Evolutionary conservation across 768 basidiomycete species (phyloP).

Genomic region (Boletus huronensis): DNA sequence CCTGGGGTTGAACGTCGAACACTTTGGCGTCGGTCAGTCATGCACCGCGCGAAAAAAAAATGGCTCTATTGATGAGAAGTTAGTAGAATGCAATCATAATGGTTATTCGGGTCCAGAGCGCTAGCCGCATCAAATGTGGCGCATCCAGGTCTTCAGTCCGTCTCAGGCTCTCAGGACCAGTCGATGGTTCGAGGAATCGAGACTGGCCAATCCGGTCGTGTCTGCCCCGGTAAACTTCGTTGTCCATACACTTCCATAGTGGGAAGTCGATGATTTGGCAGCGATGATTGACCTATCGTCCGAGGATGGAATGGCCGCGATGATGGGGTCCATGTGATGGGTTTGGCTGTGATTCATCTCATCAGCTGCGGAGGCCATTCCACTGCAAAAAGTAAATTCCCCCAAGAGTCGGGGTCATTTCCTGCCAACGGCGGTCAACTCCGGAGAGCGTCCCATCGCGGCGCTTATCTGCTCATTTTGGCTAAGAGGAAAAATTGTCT

Average conservation of each 20-base stretch:
- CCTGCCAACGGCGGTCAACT: too few relatives aligned
- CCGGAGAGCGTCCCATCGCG: too few relatives aligned
- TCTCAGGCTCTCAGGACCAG: too few relatives aligned
- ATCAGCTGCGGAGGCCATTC: background rate
- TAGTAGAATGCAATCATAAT: background rate
- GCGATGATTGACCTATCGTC: background rate
- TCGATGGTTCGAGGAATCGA: background rate
- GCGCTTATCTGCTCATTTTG: too few relatives aligned
- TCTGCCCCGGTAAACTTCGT: background rate
- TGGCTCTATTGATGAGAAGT: background rate
- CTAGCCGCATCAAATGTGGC: slow-evolving; percentile 1
- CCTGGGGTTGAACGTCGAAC: background rate
- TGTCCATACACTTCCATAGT: too few relatives aligned
- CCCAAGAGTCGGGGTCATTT: too few relatives aligned
- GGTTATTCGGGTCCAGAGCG: background rate
- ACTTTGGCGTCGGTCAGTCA: too few relatives aligned
- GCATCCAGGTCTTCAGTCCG: background rate
- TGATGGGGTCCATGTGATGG: background rate
- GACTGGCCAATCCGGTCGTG: background rate
- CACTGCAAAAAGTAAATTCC: too few relatives aligned
- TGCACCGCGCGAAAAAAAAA: too few relatives aligned
- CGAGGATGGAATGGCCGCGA: background rate
- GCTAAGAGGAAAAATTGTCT: too few relatives aligned
- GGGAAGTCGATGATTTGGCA: background rate
- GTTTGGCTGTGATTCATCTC: background rate